Evolutionary conservation across 805 yeast species (phyloP).

Genomic region (Saturnispora hagleri): DNA sequence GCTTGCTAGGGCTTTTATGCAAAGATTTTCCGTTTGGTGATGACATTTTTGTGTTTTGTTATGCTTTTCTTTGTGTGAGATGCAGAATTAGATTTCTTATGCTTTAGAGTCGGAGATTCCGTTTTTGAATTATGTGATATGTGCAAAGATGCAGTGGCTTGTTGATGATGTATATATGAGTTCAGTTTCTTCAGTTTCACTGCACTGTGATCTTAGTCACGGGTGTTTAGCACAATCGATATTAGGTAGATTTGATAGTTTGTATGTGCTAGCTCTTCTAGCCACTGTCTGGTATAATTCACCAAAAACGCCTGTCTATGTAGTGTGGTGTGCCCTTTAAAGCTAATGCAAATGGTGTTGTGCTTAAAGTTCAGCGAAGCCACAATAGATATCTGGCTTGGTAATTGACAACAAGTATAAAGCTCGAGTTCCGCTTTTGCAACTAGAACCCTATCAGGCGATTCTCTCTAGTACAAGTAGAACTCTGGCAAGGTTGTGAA

Average conservation of each 20-base stretch:
- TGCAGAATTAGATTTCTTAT: background rate
- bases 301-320: background rate
- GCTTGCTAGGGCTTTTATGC: background rate
- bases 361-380: background rate
- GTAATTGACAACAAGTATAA: conserved; percentile 2
- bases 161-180: background rate
- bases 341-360: background rate
- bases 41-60: background rate
- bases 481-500: background rate
- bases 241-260: background rate
- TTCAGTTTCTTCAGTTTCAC: too few species aligned
- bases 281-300: background rate
- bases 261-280: background rate
- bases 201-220: too few species aligned
- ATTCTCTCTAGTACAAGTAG: background rate
- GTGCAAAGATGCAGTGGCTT: background rate
- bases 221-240: too few species aligned
- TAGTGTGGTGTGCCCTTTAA: background rate
- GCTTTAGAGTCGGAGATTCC: background rate
- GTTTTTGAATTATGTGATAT: background rate
- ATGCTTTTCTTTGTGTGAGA: background rate
- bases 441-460: background rate
- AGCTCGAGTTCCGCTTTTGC: conserved; percentile 8
- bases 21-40: background rate
- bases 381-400: background rate